Evolutionary conservation across 768 basidiomycete species (phyloP).

Genomic region (Trametes cubensis): DNA sequence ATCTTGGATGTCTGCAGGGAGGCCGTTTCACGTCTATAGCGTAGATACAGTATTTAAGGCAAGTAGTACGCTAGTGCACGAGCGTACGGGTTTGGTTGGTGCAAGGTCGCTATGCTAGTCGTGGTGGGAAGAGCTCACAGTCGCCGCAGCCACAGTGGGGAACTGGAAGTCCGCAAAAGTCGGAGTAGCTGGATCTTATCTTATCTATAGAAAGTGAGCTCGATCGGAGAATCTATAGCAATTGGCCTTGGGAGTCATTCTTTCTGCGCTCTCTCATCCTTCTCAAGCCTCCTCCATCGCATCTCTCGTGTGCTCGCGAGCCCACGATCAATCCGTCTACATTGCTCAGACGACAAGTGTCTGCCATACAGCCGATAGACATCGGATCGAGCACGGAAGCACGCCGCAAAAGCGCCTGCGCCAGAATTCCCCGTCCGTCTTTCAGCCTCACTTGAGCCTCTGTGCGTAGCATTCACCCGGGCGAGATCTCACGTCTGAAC

Average conservation of each 20-base stretch:
- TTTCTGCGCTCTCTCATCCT: too few species aligned
- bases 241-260: neutral
- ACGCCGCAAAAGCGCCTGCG: neutral
- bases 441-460: neutral
- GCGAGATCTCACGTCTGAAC: constrained; percentile 1
- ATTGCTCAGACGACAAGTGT: too few species aligned
- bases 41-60: too few species aligned
- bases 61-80: too few species aligned
- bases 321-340: too few species aligned
- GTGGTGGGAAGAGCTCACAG: neutral
- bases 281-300: too few species aligned
- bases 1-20: neutral
- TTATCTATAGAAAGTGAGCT: neutral
- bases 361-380: neutral
- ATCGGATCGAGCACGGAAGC: constrained; percentile 10
- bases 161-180: neutral
- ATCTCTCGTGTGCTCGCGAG: too few species aligned
- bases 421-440: neutral
- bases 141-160: neutral
- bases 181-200: neutral
- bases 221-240: neutral
- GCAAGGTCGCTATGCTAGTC: neutral
- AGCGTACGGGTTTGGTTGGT: neutral
- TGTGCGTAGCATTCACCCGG: neutral
- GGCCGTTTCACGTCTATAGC: too few species aligned